A percentile compares a stretch with the other conserved stretches of the same genome.
These are phyloP conservation scores for Fusarium irregulare DNA, from an alignment of 2,329 filamentous ascomycete species.

Conservation along the genomic window DNA sequence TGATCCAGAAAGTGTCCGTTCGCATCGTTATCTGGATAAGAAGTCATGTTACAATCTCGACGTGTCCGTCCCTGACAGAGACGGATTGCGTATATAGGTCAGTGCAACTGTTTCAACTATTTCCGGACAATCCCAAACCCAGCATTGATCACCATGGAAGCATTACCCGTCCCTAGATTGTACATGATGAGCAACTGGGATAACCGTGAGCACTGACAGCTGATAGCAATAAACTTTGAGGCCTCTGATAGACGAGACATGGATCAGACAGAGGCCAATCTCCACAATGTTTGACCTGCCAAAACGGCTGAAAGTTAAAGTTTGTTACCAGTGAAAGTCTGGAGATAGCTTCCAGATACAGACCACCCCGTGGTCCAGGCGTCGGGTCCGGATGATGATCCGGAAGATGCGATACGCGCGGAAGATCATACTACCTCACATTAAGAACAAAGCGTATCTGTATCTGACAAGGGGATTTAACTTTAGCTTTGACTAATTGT, in stretches of 20 bases:
- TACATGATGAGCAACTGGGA: background rate
- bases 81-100: background rate
- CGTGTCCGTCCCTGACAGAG: too few species aligned
- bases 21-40: background rate
- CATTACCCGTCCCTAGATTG: background rate
- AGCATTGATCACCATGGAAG: background rate
- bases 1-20: background rate
- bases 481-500: background rate
- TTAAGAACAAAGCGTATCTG: background rate
- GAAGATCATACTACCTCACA: background rate
- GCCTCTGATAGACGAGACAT: background rate
- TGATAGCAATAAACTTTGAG: background rate
- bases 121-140: background rate
- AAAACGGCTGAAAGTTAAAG: background rate
- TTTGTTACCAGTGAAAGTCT: background rate
- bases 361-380: background rate
- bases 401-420: background rate
- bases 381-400: background rate
- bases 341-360: background rate
- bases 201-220: background rate
- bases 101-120: background rate
- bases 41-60: background rate
- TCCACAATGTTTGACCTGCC: slow-evolving; percentile 1
- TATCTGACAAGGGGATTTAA: background rate
- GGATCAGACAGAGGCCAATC: background rate